Percentiles rank a stretch among this genome's conserved stretches.
phyloP scores from a whole-genome alignment of 805 yeast genomes.

The Kazachstania kunashirensis region DNA sequence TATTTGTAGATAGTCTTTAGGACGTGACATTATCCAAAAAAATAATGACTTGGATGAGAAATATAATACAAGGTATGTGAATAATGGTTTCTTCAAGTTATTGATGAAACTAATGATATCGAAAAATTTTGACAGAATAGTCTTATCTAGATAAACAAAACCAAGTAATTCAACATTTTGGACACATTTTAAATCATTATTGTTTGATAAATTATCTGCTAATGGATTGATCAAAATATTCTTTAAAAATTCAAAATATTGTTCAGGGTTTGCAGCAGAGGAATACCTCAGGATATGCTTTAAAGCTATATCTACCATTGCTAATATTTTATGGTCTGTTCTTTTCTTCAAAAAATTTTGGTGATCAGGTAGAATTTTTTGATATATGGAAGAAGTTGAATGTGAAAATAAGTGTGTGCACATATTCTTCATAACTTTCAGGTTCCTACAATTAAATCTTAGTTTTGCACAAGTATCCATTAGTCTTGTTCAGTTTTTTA shows the following conservation, averaged over 20 bases:
- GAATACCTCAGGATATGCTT: slow-evolving; percentile 34
- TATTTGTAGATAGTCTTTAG: slow-evolving; percentile 34
- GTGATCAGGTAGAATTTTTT: slow-evolving; percentile 13
- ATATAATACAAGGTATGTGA: slow-evolving; percentile 36
- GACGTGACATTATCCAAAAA: slow-evolving; percentile 43
- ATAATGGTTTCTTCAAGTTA: slow-evolving; percentile 35
- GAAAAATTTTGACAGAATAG: slow-evolving; percentile 31
- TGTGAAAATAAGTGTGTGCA: slow-evolving; percentile 3
- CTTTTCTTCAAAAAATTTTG: slow-evolving; percentile 12
- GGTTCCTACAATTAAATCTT: slow-evolving; percentile 27
- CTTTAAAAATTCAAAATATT: slow-evolving; percentile 29
- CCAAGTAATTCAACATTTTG: slow-evolving; percentile 38
- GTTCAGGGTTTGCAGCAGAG: slow-evolving; percentile 42
- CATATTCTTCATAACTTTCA: slow-evolving; percentile 28
- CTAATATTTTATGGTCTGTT: slow-evolving; percentile 8
- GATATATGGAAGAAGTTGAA: slow-evolving; percentile 7
- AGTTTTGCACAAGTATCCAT: slow-evolving; percentile 24
- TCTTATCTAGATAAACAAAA: slow-evolving; percentile 33
- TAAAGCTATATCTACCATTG: slow-evolving; percentile 13
- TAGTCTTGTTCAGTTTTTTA: slow-evolving; percentile 22
- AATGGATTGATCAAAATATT: slow-evolving; percentile 8
- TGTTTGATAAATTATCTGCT: background rate
- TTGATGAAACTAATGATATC: slow-evolving; percentile 32
- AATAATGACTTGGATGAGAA: slow-evolving; percentile 39
- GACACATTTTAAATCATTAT: slow-evolving; percentile 7